phyloP scores from a whole-genome alignment of 192 early-diverging fungal species.

The Umbelopsis isabellina region DNA sequence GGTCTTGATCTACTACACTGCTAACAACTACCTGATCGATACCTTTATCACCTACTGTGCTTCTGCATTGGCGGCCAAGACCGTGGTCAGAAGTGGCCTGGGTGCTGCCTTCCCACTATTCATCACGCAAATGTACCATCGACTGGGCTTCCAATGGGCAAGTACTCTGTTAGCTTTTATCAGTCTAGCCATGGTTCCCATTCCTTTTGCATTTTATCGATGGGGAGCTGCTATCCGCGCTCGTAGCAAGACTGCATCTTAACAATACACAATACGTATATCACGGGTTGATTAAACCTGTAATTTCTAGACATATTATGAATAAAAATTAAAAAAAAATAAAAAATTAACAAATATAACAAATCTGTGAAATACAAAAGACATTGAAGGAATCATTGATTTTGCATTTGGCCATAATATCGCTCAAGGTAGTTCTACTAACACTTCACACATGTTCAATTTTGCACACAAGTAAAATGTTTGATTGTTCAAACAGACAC shows the following conservation, averaged over 20 bases:
- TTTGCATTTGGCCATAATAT: too few relatives aligned
- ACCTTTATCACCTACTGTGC: constrained; percentile 33
- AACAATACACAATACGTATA: not conserved
- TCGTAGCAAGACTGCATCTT: constrained; percentile 25
- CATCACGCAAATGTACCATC: constrained; percentile 33
- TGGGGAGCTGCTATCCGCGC: constrained; percentile 28
- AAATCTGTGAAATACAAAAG: too few relatives aligned
- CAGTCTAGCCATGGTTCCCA: constrained; percentile 34
- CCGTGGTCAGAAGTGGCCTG: constrained; percentile 25
- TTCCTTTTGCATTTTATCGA: constrained; percentile 35
- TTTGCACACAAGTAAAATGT: not conserved
- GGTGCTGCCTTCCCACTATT: constrained; percentile 39
- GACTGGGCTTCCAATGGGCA: constrained; percentile 34
- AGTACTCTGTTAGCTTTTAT: constrained; percentile 35
- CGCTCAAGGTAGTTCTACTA: not conserved
- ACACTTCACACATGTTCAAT: not conserved
- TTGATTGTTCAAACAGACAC: constrained; percentile 22
- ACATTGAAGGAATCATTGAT: too few relatives aligned
- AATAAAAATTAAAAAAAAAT: too few relatives aligned
- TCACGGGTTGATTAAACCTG: too few relatives aligned
- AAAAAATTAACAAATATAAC: too few relatives aligned
- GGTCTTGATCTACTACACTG: constrained; percentile 32
- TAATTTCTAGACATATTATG: too few relatives aligned
- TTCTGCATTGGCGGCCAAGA: constrained; percentile 35
- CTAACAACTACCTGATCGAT: constrained; percentile 39